Conservation (phyloP, 345 rosid genomes). For the Linum usitatissimum region DNA sequence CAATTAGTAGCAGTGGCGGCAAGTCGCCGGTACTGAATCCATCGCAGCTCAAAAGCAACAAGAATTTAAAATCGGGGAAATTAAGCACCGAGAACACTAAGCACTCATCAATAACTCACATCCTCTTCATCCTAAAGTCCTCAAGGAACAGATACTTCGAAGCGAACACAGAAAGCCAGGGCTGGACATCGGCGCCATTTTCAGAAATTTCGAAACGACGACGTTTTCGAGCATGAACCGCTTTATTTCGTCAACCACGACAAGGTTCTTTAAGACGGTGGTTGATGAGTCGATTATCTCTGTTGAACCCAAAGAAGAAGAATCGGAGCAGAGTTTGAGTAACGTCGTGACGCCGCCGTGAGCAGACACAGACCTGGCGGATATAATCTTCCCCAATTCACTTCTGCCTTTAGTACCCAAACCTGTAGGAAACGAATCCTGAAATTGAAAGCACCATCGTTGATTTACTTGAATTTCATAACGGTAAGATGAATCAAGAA, state of each 20-base stretch:
- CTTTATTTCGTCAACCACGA: slow-evolving; percentile 76
- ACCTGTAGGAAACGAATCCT: slow-evolving; percentile 47
- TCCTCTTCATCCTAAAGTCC: slow-evolving; percentile 64
- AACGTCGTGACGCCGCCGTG: slow-evolving; percentile 89
- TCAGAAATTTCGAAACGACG: slow-evolving; percentile 43
- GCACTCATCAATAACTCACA: slow-evolving; percentile 69
- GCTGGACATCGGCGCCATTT: slow-evolving; percentile 50
- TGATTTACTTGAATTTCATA: slow-evolving; percentile 44
- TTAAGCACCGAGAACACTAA: slow-evolving; percentile 40
- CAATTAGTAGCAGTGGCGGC: no score
- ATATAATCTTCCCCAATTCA: slow-evolving; percentile 39
- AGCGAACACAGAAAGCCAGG: slow-evolving; percentile 53
- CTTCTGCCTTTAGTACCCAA: slow-evolving; percentile 50
- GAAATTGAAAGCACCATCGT: slow-evolving; percentile 43
- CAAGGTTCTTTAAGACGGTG: slow-evolving; percentile 69
- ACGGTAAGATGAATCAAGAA: slow-evolving; percentile 54
- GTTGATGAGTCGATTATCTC: slow-evolving; percentile 49
- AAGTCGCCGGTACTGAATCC: slow-evolving; percentile 83
- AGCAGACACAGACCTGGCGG: slow-evolving; percentile 83
- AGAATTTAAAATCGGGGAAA: slow-evolving; percentile 62
- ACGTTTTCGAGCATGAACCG: slow-evolving; percentile 76
- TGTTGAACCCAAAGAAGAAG: slow-evolving; percentile 18
- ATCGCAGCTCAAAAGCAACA: slow-evolving; percentile 68
- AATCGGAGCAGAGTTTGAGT: slow-evolving; percentile 47
- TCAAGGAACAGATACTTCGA: slow-evolving; percentile 57